Evolutionary conservation across 768 basidiomycete species (phyloP), one percentile per base, ranked within the genome.

Genomic region (Steccherinum ochraceum): DNA sequence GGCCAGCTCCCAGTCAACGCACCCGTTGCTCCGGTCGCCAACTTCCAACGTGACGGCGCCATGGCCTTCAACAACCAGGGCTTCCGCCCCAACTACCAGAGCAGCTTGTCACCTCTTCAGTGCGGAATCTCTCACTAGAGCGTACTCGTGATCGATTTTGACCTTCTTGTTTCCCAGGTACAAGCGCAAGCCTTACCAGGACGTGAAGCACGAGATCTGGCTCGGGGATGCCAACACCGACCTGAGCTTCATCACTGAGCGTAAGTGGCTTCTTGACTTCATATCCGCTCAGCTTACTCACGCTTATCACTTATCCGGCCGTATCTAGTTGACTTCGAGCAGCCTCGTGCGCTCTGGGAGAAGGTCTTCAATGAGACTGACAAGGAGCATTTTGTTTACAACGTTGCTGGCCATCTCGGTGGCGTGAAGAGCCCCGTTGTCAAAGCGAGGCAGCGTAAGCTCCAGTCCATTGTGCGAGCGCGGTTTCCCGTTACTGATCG

Each of bases 31-130:
- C 86, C 84, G 3, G 72, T 89, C 49, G 77, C 81, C 54, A 93
- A 95, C 80, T 95, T 94, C 87, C 92, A 95, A 71, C 87, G 93
- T 41, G 93, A 89, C 59, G 94, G 93, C 19, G 50, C 69, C 5
- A 75, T 71, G 68, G 72, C 81, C 1, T 80, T 82, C 69, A 68
- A 83, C 63, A 90, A 83, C 63, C 93, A 95, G 69, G 93, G 91
- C 55, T 65, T 72, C 52, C 79, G 89, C 20, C 91, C 94, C 54
- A 92, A 90, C 76, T 96, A 95, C 75, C 80, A 85, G 71, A 87
- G 85, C 69, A 77, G 77, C 45, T 79, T 93, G 63, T 68, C 75
- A 43, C 86, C 89, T 5, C 77, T 96, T 52, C 65, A 69, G n/a
- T 92, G 23, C 13, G 48, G 43, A 7, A 26, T 42, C 19, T 45